Percentiles rank a stretch among this genome's conserved stretches.
phyloP scores from a whole-genome alignment of 805 yeast genomes.

The Ogataea polymorpha region DNA sequence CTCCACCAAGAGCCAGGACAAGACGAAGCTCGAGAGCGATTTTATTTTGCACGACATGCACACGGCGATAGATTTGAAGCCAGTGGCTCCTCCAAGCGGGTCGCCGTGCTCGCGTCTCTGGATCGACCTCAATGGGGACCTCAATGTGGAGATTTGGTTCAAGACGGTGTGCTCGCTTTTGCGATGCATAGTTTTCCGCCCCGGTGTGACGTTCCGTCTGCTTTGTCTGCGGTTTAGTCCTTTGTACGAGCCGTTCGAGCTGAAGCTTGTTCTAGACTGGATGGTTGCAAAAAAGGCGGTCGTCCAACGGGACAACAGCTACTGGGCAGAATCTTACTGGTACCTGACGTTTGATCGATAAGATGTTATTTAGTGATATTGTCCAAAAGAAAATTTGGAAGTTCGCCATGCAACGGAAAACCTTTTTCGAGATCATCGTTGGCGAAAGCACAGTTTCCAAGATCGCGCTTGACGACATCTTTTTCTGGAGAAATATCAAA shows the following conservation, averaged over 20 bases:
- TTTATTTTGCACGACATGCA: constrained; percentile 39
- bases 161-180: constrained; percentile 48
- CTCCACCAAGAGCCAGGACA: constrained; percentile 72
- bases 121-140: constrained; percentile 63
- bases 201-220: constrained; percentile 43
- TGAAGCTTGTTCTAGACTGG: constrained; percentile 42
- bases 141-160: constrained; percentile 61
- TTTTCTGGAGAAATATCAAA: constrained; percentile 45
- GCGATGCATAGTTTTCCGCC: constrained; percentile 45
- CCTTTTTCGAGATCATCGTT: constrained; percentile 19
- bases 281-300: constrained; percentile 41
- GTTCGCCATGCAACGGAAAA: constrained; percentile 19
- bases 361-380: constrained; percentile 12
- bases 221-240: constrained; percentile 27
- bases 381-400: constrained; percentile 20
- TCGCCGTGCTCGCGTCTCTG: constrained; percentile 66
- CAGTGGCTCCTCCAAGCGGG: constrained; percentile 52
- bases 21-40: constrained; percentile 63
- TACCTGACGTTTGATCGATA: constrained; percentile 23
- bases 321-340: constrained; percentile 47
- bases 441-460: constrained; percentile 41
- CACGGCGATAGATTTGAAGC: constrained; percentile 8
- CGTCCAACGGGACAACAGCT: constrained; percentile 36
- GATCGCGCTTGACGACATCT: constrained; percentile 26
- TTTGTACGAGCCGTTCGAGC: constrained; percentile 37